A percentile compares a stretch with the other conserved stretches of the same genome.
phyloP scores from a whole-genome alignment of 768 basidiomycete species.

The Hirschioporus abietinus region DNA sequence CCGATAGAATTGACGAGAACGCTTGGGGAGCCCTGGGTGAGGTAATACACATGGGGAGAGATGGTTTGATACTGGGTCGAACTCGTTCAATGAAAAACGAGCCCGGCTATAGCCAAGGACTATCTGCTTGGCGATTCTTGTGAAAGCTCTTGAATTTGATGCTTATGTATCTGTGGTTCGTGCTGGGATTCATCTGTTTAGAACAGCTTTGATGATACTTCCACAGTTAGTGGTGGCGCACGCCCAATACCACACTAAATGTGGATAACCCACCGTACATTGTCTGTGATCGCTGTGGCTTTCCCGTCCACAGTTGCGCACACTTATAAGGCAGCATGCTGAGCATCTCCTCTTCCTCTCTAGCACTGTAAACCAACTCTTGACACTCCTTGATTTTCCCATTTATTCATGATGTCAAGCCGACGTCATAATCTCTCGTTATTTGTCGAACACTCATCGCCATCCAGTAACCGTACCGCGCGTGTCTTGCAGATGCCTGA shows the following conservation, averaged over 20 bases:
- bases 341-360: not conserved
- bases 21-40: not conserved
- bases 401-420: not conserved
- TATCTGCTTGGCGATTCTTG: not conserved
- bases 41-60: slow-evolving; percentile 4
- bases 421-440: not conserved
- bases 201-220: not conserved
- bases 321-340: not conserved
- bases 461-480: not conserved
- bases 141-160: not conserved
- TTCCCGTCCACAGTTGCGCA: not conserved
- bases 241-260: not conserved
- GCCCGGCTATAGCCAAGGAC: not conserved
- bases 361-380: not conserved
- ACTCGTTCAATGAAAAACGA: not conserved
- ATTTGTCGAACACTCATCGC: not conserved
- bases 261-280: not conserved
- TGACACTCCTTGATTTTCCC: not conserved
- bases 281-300: not conserved
- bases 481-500: not conserved
- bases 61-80: not conserved
- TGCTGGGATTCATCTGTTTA: not conserved
- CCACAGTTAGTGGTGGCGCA: not conserved
- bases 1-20: not conserved
- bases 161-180: not conserved